Percentiles rank a stretch among this genome's conserved stretches.
phyloP scores from a whole-genome alignment of 2,329 filamentous ascomycete genomes.

The Paecilomyces sp. region DNA sequence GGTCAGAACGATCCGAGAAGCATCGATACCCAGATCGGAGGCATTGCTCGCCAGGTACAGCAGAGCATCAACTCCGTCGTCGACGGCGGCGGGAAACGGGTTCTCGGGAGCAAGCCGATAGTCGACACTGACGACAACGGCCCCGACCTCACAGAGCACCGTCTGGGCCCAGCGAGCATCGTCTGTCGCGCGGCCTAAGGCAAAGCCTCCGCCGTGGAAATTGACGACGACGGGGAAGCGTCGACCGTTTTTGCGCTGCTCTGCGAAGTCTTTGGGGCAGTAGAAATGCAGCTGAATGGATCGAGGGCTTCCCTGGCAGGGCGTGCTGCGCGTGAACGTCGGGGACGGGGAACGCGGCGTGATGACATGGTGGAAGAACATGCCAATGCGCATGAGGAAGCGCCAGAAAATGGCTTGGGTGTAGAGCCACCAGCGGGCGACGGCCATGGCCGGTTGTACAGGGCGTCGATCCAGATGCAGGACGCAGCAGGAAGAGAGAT shows the following conservation, averaged over 20 bases:
- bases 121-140: slow-evolving; percentile 54
- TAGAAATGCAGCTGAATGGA: slow-evolving; percentile 54
- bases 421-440: slow-evolving; percentile 53
- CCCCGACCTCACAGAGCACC: slow-evolving; percentile 49
- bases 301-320: slow-evolving; percentile 42
- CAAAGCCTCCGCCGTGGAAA: slow-evolving; percentile 60
- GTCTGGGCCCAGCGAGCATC: slow-evolving; percentile 54
- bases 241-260: background rate
- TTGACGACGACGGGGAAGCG: slow-evolving; percentile 53
- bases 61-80: slow-evolving; percentile 57
- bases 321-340: slow-evolving; percentile 51
- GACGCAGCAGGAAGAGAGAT: background rate
- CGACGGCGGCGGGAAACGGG: slow-evolving; percentile 57
- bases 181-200: slow-evolving; percentile 52
- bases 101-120: slow-evolving; percentile 56
- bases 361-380: slow-evolving; percentile 59
- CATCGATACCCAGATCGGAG: slow-evolving; percentile 49
- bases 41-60: slow-evolving; percentile 52
- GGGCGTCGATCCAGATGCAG: slow-evolving; percentile 2
- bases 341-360: slow-evolving; percentile 54
- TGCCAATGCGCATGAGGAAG: slow-evolving; percentile 60
- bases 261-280: slow-evolving; percentile 41
- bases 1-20: slow-evolving; percentile 50
- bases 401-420: slow-evolving; percentile 61
- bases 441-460: slow-evolving; percentile 16